Base-by-base conservation (phyloP, 805 yeast species). In the Candida yuanshanica region DNA sequence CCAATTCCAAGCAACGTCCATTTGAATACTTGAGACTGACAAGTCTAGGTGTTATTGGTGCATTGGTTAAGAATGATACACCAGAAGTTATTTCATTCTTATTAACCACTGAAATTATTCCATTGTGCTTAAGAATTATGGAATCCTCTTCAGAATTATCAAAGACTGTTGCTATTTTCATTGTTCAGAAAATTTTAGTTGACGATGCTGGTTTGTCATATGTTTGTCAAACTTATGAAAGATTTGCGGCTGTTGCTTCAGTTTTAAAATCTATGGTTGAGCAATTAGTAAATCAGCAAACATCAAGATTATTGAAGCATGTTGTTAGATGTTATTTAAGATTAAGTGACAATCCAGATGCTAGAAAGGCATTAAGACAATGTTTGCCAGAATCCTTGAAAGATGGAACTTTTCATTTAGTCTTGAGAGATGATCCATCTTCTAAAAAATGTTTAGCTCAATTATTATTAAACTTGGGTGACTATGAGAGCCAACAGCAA, bases 151-250 rank as follows among this genome's bases (percentile, higher is more conserved):
- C 96, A 0, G 99, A 31, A 59, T 72, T 91, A 39, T 82, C 95
- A 37, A 91, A 93, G 58, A 93, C 98, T 0, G 99, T 91, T 20
- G 99, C 99, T 5, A 90, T 91, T 43, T 91, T 93, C 67, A 91
- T 93, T 45, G 83, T 93, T 35, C 97, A 91, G 59, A 91, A 90
- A 63, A 91, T 91, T 41, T 70, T 91, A 38, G 74, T 89, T 50
- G 98, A 93, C 63, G 96, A 91, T 56, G 79, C 83, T 51, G 99
- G 99, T 0, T 72, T 91, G 46, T 77, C 81, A 17, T 93, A 93
- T 64, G 86, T 93, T 18, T 93, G 98, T 66, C 95, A 95, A 43
- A 91, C 98, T 0, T 86, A 81, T 59, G 98, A 91, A 63, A 73
- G 99, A 53, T 91, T 91, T 59, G 87, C 83, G 47, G 96, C 98